Base-by-base conservation (phyloP, 108 stramenopile species). In the Pseudonitzschia multiseries region DNA sequence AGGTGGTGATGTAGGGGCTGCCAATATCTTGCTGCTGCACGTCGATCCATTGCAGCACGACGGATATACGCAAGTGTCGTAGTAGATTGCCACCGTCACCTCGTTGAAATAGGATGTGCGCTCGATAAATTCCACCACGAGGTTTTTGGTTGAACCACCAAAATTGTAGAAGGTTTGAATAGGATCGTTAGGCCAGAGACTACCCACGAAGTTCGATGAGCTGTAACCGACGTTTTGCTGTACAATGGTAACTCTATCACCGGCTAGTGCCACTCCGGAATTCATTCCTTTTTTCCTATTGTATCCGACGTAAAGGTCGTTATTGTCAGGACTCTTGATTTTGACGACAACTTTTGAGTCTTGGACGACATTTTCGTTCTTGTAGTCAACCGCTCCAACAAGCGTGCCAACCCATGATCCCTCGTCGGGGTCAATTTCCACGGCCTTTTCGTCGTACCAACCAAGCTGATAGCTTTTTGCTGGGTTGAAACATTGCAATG, bases 401-500 rank as follows among this genome's bases (percentile, higher is more conserved):
- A 72, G 44, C 13, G 44, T 26, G 9, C 66, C 66, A 3, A 28
- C 21, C 43, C 43, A 67, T 22, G 66, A 48, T 44, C 66, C 66
- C 6, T 67, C 66, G 2, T 29, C 29, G 46, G 66, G 66, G 48
- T 67, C 46, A 5, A 44, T 22, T 17, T 67, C 66, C 8, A 67
- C 42, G 2, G 62, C 66, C 10, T 61, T 60, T 24, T 81, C 74
- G 24, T 67, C 24, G 41, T 74, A 89, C 86, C 86, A 87, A 17
- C 84, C 84, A 3, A 80, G 51, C 40, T 83, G 79, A 79, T 66
- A 77, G 27, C 51, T 75, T 63, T 89, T 87, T 42, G 82, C 83
- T 13, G 69, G 71, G 48, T 89, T 89, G 81, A 87, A 89, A 51
- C 89, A 89, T 84, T 84, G 81, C 3, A 28, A 4, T 10, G 86